Evolutionary conservation across 371 early-diverging fungal genomes (phyloP), one percentile per base, ranked within the genome.

Genomic region (Zychaea mexicana): DNA sequence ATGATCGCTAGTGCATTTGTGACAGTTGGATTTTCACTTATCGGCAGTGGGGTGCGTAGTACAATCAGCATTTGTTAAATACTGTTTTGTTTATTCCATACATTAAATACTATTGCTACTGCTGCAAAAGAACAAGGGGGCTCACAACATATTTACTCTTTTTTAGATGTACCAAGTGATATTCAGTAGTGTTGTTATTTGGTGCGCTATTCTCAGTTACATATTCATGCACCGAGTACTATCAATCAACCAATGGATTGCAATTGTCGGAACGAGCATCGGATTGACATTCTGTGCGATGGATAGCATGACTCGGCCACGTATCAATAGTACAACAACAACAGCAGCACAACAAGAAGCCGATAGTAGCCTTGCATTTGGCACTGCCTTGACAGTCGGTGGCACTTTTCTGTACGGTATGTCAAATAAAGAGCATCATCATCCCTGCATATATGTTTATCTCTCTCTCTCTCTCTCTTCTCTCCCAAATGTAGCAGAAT

Each of bases 161-260:
- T n/a, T n/a, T n/a, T 71, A 87, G 86, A 86, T 90, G 80, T 89
- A 85, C 47, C 90, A 90, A 79, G 87, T 90, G 12, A 88, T 89
- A 52, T 90, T 91, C 67, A 85, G 88, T 53, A 83, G 83, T 26
- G 85, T 92, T 12, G 88, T 92, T 9, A 88, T 90, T 33, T 90
- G 90, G 84, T 89, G 90, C 38, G 91, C 92, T 12, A 74, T 92
- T 56, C 69, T 90, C 31, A 83, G 84, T 1, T 82, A 82, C 47
- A 59, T 85, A 26, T 81, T 90, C 45, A 81, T 92, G 73, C 65
- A 73, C 2, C 68, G 88, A 38, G 67, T 56, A 30, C 65, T 92
- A 13, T 77, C 80, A 2, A 66, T 59, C 10, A 39, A 76, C 15
- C 90, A 90, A 66, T 90, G 90, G 88, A 27, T 81, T 30, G 79